Conservation (phyloP, 441 rosid species). For the Arabidopsis hybrid region DNA sequence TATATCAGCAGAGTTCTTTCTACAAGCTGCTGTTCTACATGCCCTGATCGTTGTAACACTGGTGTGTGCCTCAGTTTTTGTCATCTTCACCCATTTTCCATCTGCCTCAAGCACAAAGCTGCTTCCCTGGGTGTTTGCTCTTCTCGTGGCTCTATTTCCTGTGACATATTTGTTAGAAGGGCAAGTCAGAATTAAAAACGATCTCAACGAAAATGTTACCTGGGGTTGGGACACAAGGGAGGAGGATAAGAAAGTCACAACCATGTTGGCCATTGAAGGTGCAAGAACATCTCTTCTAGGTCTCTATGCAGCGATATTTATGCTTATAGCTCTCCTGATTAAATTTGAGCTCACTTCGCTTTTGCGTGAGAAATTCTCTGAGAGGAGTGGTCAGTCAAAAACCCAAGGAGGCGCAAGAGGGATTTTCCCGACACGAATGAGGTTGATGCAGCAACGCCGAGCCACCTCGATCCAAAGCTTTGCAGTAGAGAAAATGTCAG, state of each 20-base stretch:
- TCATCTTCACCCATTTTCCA: constrained; percentile 96
- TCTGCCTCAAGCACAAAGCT: constrained; percentile 97
- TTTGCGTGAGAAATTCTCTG: constrained; percentile 82
- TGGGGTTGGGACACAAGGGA: constrained; percentile 63
- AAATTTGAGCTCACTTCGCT: constrained; percentile 95
- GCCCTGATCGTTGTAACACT: constrained; percentile 81
- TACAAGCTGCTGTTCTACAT: constrained; percentile 91
- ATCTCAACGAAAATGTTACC: constrained; percentile 56
- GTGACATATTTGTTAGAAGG: constrained; percentile 96
- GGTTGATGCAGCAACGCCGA: constrained; percentile 96
- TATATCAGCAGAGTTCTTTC: constrained; percentile 96
- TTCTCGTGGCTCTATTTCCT: constrained; percentile 94
- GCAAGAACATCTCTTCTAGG: constrained; percentile 98
- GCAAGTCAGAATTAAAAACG: constrained; percentile 83
- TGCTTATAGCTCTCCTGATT: constrained; percentile 95
- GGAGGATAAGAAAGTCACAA: constrained; percentile 79
- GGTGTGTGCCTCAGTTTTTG: constrained; percentile 89
- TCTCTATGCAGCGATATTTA: constrained; percentile 91
- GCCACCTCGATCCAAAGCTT: constrained; percentile 74
- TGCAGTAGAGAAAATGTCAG: constrained; percentile 90
- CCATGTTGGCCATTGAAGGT: constrained; percentile 94
- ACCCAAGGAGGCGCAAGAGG: constrained; percentile 57
- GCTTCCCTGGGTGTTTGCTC: constrained; percentile 98
- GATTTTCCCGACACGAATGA: constrained; percentile 71
- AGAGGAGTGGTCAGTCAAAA: constrained; percentile 63